phyloP scores from a whole-genome alignment of 139 green algal species.

The Chlorella sp. region DNA sequence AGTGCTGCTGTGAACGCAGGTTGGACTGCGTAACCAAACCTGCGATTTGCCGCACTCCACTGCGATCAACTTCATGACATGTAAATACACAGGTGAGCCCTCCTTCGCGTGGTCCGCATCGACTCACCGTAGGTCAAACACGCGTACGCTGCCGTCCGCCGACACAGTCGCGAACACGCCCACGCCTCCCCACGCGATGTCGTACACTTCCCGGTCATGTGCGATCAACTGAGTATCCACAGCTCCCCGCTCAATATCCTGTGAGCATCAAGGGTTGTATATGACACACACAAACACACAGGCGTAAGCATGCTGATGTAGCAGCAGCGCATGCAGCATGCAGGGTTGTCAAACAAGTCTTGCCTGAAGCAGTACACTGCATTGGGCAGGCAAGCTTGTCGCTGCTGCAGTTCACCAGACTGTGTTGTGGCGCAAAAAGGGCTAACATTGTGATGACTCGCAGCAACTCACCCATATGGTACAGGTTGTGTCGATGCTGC shows the following conservation, averaged over 20 bases:
- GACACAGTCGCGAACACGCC: conserved; percentile 94
- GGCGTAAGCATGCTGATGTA: not conserved
- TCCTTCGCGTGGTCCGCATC: too few species aligned
- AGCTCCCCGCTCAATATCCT: conserved; percentile 47
- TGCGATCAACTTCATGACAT: too few species aligned
- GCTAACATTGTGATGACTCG: too few species aligned
- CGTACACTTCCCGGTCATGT: conserved; percentile 95
- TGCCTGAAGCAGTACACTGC: too few species aligned
- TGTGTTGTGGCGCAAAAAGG: too few species aligned
- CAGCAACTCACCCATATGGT: conserved; percentile 99
- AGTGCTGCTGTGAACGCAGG: too few species aligned
- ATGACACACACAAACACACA: not conserved
- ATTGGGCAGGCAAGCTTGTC: not conserved
- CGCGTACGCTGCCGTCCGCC: conserved; percentile 88
- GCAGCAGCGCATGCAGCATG: not conserved
- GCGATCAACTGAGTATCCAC: conserved; percentile 92
- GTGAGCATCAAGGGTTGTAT: not conserved
- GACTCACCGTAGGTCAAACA: conserved; percentile 95
- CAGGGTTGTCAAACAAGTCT: not conserved
- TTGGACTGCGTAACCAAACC: too few species aligned
- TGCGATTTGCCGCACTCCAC: too few species aligned
- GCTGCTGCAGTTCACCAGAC: too few species aligned
- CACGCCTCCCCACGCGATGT: conserved; percentile 93
- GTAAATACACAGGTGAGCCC: too few species aligned
- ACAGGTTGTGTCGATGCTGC: conserved; percentile 94